Conservation (phyloP, 2,329 filamentous ascomycete species). For the Fusarium solani-melongenae region DNA sequence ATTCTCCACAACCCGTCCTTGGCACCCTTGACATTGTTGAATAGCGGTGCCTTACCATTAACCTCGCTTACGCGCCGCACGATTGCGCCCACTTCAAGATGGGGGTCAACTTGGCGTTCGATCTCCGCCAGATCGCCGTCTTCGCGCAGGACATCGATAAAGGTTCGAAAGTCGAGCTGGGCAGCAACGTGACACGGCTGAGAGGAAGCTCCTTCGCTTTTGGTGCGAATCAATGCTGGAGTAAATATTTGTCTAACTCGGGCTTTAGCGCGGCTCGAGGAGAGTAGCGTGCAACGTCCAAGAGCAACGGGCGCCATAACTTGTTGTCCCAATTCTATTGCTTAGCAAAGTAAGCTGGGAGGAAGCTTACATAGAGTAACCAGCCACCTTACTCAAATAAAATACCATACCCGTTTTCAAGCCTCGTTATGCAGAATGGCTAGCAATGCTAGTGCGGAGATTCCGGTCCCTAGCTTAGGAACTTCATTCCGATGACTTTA, state of each 20-base stretch:
- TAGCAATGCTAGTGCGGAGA: neutral
- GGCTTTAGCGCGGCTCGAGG: neutral
- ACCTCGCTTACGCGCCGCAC: conserved; percentile 58
- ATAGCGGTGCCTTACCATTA: conserved; percentile 58
- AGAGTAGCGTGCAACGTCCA: neutral
- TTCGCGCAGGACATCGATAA: conserved; percentile 12
- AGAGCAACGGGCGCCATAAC: neutral
- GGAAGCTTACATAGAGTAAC: neutral
- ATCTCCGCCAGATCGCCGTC: conserved; percentile 59
- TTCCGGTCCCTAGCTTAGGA: neutral
- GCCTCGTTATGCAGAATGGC: neutral
- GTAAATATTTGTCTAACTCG: neutral
- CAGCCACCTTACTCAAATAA: neutral
- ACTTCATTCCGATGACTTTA: neutral
- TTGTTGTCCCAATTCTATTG: neutral
- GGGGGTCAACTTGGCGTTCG: conserved; percentile 52
- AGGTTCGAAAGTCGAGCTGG: conserved; percentile 24
- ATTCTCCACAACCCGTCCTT: conserved; percentile 57
- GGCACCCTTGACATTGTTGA: conserved; percentile 61
- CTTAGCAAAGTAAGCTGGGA: neutral
- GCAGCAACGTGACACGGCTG: neutral
- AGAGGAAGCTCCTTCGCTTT: neutral
- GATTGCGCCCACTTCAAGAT: conserved; percentile 59
- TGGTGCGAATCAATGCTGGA: neutral
- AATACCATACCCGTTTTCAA: neutral